Evolutionary conservation across 768 basidiomycete species (phyloP).

Genomic region (Mycena haematopus): DNA sequence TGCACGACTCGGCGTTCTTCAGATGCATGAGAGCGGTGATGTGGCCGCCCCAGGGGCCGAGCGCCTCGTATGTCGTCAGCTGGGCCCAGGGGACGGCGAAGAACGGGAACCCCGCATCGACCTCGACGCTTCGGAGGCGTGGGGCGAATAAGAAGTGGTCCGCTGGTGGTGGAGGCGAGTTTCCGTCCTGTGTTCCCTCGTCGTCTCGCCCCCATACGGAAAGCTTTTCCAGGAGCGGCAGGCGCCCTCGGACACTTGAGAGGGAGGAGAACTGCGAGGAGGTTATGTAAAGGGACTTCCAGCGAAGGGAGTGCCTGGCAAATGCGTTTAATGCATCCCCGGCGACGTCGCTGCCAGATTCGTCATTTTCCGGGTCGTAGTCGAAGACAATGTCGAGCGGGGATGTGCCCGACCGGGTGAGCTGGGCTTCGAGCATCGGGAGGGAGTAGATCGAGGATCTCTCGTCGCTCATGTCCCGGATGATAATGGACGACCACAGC

Average conservation of each 20-base stretch:
- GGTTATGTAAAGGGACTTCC: not conserved
- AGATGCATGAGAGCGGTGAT: conserved; percentile 3
- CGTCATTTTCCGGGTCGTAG: not conserved
- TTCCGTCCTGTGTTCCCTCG: not conserved
- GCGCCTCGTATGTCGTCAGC: conserved; percentile 6
- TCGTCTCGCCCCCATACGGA: not conserved
- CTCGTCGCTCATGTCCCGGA: not conserved
- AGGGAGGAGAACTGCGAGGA: not conserved
- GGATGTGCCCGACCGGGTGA: not conserved
- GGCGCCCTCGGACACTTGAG: not conserved
- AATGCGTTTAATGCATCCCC: not conserved
- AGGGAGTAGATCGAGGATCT: not conserved
- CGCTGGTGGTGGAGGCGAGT: not conserved
- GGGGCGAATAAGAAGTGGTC: conserved; percentile 4
- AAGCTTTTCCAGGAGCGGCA: not conserved
- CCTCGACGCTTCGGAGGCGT: conserved; percentile 6
- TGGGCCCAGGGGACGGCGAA: conserved; percentile 8
- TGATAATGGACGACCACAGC: conserved; percentile 14
- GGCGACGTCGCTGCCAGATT: not conserved
- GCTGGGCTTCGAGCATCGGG: not conserved
- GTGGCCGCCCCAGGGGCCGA: conserved; percentile 3
- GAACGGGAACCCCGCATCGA: not conserved
- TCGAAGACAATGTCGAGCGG: not conserved
- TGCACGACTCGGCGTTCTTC: conserved; percentile 13
- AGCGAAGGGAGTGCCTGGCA: not conserved